Conservation (phyloP, 1,139 yeast genomes). For the Candida smagusa region DNA sequence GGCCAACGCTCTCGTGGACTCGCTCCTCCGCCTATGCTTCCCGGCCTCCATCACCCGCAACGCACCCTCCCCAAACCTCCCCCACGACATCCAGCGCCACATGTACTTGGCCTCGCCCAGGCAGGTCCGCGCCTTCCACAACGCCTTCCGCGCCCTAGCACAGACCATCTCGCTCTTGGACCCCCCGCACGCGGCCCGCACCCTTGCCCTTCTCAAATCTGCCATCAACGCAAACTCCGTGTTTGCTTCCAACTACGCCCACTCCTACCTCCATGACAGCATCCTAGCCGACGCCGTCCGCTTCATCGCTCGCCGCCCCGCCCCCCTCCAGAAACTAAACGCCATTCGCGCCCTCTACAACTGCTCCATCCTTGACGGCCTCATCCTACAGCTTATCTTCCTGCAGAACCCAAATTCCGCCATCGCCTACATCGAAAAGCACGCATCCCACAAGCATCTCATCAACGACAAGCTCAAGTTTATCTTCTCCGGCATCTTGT, state of each 20-base stretch:
- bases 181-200: constrained; percentile 12
- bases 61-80: constrained; percentile 2
- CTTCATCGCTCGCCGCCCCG: constrained; percentile 16
- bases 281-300: constrained; percentile 19
- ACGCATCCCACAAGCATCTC: constrained; percentile 15
- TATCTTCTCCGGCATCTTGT: constrained; percentile 26
- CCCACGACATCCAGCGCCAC: constrained; percentile 18
- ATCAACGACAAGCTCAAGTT: constrained; percentile 17
- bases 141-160: constrained; percentile 25
- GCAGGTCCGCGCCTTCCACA: constrained; percentile 24
- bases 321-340: constrained; percentile 13
- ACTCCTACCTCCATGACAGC: constrained; percentile 17
- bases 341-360: constrained; percentile 16
- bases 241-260: constrained; percentile 16
- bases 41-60: constrained; percentile 7
- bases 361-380: constrained; percentile 16
- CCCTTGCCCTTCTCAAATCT: constrained; percentile 14
- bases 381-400: constrained; percentile 24
- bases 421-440: constrained; percentile 19
- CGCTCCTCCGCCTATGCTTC: constrained; percentile 9
- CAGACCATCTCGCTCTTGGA: constrained; percentile 29
- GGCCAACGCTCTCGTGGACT: constrained; percentile 13
- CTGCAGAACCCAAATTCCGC: constrained; percentile 23
- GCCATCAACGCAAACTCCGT: constrained; percentile 12
- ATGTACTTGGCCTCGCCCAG: constrained; percentile 10